These are phyloP conservation scores for Fusarium lyarnte DNA, from an alignment of 2,329 filamentous ascomycete genomes.

Conservation along the genomic window DNA sequence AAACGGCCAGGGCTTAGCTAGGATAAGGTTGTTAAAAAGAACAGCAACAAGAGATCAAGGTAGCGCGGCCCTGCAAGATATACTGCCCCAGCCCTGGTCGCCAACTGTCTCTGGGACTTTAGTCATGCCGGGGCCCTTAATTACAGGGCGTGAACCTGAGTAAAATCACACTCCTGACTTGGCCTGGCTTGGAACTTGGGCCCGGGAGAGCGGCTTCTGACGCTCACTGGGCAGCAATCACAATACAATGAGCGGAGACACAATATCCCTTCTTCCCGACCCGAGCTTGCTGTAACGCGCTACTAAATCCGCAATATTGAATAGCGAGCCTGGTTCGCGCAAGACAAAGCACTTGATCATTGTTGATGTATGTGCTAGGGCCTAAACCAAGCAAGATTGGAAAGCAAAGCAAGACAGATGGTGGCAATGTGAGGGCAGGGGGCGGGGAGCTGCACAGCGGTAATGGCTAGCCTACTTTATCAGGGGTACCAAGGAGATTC, in stretches of 20 bases:
- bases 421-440: conserved; percentile 36
- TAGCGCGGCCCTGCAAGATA: conserved; percentile 43
- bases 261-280: conserved; percentile 1
- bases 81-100: conserved; percentile 30
- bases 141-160: conserved; percentile 28
- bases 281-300: conserved; percentile 3
- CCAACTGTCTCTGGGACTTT: conserved; percentile 29
- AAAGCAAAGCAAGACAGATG: conserved; percentile 30
- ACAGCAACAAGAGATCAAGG: conserved; percentile 33
- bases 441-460: conserved; percentile 16
- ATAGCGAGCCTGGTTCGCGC: background rate
- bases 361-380: conserved; percentile 24
- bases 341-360: background rate
- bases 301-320: background rate
- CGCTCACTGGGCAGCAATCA: conserved; percentile 25
- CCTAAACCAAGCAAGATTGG: conserved; percentile 18
- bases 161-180: conserved; percentile 28
- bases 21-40: conserved; percentile 38
- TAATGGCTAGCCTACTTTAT: conserved; percentile 21
- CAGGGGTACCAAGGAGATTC: background rate
- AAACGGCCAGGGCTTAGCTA: conserved; percentile 40
- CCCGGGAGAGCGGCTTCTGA: conserved; percentile 6
- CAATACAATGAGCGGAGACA: conserved; percentile 11
- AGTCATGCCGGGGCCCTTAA: conserved; percentile 30
- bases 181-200: conserved; percentile 11